Base-by-base conservation (phyloP, 768 basidiomycete genomes). In the Pleurotus tuoliensis region DNA sequence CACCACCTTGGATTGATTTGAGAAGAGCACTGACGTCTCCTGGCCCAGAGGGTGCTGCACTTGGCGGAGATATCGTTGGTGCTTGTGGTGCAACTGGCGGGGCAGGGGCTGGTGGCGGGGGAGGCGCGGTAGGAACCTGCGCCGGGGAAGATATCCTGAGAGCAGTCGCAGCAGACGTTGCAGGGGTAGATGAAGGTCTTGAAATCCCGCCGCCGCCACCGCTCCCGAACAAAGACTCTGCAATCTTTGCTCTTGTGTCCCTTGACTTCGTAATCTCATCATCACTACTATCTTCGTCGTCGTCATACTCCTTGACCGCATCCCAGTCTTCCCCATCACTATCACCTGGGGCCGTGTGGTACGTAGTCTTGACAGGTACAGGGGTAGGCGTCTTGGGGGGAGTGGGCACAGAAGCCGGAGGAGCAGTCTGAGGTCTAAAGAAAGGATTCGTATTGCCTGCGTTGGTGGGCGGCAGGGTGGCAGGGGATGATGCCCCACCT, bases 281-380 rank as follows among this genome's bases (percentile, higher is more conserved):
- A 55, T 93, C 92, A 52, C 84, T 87, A 59, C 83, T 87, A 62
- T 88, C 86, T 4, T 82, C 80, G 3, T 82, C 80, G 6, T 79
- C 82, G 18, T 84, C 81, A 43, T 82, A 84, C 68, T 94, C 92
- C 64, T 82, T 75, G 48, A 92, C 75, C n/a, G 86, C 84, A 55
- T 88, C 92, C 92, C 93, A 95, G 49, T 93, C 92, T 15, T 90
- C 89, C 1, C 90, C 87, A 43, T 69, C 69, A 20, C 57, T 63
- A 30, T 76, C 76, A 2, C 72, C 69, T 1, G 87, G 79, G 0
- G 83, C 88, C 1, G 83, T 87, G 59, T 87, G 71, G 59, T 91
- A 90, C 2, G 79, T 66, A 0, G 80, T 67, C 66, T 82, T 87
- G 20, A 78, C 66, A 0, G 81, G 69, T 5, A 79, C 71, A 1